Conservation (phyloP, 257 asterid species). For the Ehretia macrophylla region DNA sequence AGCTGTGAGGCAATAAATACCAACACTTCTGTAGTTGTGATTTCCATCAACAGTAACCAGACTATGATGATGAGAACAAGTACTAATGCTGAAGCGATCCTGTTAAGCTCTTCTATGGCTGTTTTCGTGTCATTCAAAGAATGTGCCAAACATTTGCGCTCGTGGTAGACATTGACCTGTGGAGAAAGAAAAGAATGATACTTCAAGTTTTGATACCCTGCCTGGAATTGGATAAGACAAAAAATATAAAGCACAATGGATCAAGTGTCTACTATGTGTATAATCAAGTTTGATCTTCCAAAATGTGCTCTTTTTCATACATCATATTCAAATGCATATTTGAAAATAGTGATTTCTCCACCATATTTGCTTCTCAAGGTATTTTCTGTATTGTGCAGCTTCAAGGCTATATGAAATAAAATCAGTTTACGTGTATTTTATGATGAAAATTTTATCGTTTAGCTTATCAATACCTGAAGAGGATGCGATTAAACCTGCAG, state of each 20-base stretch:
- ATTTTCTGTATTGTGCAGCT: too few species aligned
- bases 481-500: not conserved
- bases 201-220: not conserved
- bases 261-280: too few species aligned
- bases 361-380: too few species aligned
- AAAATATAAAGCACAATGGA: too few species aligned
- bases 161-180: slow-evolving; percentile 18
- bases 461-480: too few species aligned
- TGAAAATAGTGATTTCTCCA: too few species aligned
- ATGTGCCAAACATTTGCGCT: slow-evolving; percentile 21
- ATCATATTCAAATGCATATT: too few species aligned
- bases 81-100: slow-evolving; percentile 11
- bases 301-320: too few species aligned
- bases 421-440: too few species aligned
- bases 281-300: too few species aligned
- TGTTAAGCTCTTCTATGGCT: slow-evolving; percentile 29
- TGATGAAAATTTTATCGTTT: too few species aligned
- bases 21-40: slow-evolving; percentile 23
- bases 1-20: slow-evolving; percentile 18
- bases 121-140: slow-evolving; percentile 24
- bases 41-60: slow-evolving; percentile 23
- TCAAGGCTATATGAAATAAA: too few species aligned
- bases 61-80: slow-evolving; percentile 11
- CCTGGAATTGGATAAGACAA: not conserved
- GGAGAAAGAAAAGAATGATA: not conserved